Evolutionary conservation across 306 rosid genomes (phyloP).

Genomic region (Arachis stenosperma): DNA sequence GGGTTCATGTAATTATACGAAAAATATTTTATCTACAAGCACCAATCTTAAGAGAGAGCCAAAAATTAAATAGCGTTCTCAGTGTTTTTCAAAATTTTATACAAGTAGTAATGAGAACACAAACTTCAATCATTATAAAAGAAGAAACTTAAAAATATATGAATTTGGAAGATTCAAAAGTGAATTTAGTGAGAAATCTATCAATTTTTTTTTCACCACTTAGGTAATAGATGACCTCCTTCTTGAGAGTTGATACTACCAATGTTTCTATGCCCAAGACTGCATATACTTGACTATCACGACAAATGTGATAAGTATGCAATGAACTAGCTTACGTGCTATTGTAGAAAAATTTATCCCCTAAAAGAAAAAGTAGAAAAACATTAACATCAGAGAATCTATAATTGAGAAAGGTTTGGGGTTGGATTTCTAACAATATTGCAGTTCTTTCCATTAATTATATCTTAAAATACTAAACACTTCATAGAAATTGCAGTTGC

Average conservation of each 20-base stretch:
- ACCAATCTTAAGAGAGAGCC: neutral
- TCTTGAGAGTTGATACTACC: neutral
- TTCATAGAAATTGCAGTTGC: constrained; percentile 15
- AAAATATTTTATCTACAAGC: constrained; percentile 16
- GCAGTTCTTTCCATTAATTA: constrained; percentile 1
- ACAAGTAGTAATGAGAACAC: neutral
- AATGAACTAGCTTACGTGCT: constrained; percentile 3
- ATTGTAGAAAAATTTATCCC: neutral
- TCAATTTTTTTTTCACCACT: constrained; percentile 10
- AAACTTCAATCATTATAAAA: neutral
- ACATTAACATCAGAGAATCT: constrained; percentile 2
- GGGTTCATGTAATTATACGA: constrained; percentile 9
- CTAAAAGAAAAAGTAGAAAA: constrained; percentile 7
- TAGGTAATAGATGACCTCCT: constrained; percentile 10
- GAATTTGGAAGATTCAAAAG: constrained; percentile 12
- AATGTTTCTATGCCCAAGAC: neutral
- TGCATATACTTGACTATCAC: constrained; percentile 15
- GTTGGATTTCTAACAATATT: neutral
- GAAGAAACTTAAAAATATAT: neutral
- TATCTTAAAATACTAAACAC: neutral
- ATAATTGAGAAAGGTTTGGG: constrained; percentile 9
- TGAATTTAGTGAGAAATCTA: constrained; percentile 11
- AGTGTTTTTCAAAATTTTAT: neutral
- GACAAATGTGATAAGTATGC: constrained; percentile 3
- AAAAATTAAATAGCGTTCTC: constrained; percentile 14